Base-by-base conservation (phyloP, 225 moss, liverwort and hornwort genomes). In the Polytrichum formosum region DNA sequence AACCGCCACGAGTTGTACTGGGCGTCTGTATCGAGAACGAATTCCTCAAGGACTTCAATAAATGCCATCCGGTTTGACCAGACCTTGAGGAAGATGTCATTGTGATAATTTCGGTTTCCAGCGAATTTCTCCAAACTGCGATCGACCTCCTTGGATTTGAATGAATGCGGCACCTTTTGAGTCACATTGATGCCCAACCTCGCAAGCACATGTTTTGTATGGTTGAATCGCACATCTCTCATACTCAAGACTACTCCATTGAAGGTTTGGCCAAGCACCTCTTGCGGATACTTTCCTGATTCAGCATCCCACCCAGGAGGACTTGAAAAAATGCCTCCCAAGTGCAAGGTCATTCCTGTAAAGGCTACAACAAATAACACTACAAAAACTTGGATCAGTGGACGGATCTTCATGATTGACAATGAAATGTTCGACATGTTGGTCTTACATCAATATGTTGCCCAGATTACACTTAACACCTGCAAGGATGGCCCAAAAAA, bases 11-110 rank as follows among this genome's bases (percentile, higher is more conserved):
- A 64, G 4, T 56, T 61, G 6, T 16, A 20, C 8, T 30, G 72
- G 74, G 64, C 31, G 13, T 26, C 72, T 26, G 79, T 22, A 56
- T 84, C 79, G 5, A 67, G 76, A 53, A 87, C 77, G 62, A 87
- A 87, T 2, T 72, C 79, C 68, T 84, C 79, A 4, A 87, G 0
- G 5, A 56, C 1, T 7, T 75, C 73, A 4, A 81, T 58, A 73
- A 87, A 87, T 1, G 87, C 77, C 84, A 87, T 84, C n/a, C 84
- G 64, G 58, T 87, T 87, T 7, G 87, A 87, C 84, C 83, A 87
- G 65, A 87, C 87, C 72, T 87, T 87, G 20, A 81, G 8, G 18
- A 16, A 73, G 0, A 28, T 5, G 16, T 56, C 0, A 0, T 23
- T 65, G 26, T 84, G 79, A 58, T 53, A 73, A 0, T 0, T 18